Conservation (phyloP, 495 filamentous ascomycete genomes). For the Aspergillus bridgeri region DNA sequence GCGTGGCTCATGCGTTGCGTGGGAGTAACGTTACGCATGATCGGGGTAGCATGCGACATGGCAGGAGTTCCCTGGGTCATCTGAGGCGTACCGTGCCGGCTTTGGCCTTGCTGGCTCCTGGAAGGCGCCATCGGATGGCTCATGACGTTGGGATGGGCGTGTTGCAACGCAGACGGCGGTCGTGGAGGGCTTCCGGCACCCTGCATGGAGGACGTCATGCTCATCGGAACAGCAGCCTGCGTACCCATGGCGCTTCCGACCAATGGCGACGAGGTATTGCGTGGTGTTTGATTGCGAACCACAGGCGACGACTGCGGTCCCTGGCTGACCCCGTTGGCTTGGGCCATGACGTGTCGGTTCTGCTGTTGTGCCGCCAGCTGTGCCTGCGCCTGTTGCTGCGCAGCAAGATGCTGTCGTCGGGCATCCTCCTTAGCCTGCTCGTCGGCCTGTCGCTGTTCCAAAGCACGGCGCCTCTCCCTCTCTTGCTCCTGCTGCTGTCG, state of each 20-base stretch:
- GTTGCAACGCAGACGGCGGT: conserved; percentile 72
- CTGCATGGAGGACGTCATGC: conserved; percentile 70
- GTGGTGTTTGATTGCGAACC: conserved; percentile 74
- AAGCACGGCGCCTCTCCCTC: conserved; percentile 36
- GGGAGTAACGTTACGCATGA: conserved; percentile 65
- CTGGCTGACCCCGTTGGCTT: conserved; percentile 62
- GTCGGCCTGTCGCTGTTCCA: conserved; percentile 47
- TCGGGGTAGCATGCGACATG: conserved; percentile 67
- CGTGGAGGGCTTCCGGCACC: conserved; percentile 69
- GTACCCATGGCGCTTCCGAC: conserved; percentile 52
- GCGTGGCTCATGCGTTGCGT: conserved; percentile 69
- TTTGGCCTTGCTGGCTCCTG: conserved; percentile 75
- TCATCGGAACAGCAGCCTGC: conserved; percentile 69
- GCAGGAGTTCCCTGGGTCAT: conserved; percentile 77
- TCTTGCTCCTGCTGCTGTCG: conserved; percentile 48
- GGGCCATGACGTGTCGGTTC: conserved; percentile 42
- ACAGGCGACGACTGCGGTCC: conserved; percentile 74
- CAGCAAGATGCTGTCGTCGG: conserved; percentile 40
- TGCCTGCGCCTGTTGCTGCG: conserved; percentile 53
- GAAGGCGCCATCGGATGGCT: conserved; percentile 70
- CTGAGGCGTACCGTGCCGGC: conserved; percentile 73
- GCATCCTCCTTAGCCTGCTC: conserved; percentile 47
- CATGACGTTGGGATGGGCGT: conserved; percentile 64
- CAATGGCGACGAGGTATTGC: conserved; percentile 72
- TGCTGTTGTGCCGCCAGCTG: conserved; percentile 48